Conservation (phyloP, 371 early-diverging fungal species). For the Globomyces sp. region DNA sequence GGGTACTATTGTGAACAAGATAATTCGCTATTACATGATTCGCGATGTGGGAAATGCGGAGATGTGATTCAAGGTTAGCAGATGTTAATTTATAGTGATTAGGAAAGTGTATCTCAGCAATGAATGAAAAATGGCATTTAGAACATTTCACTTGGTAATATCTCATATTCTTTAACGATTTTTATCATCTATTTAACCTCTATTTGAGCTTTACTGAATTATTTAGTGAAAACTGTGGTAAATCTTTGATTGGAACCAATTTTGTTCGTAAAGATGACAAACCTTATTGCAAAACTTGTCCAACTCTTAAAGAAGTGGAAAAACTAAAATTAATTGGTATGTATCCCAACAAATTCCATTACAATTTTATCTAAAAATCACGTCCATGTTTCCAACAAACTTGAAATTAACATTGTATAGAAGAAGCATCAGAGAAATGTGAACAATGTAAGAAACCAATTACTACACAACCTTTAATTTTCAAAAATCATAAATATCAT, state of each 20-base stretch:
- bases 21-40: slow-evolving; percentile 29
- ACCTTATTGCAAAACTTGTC: slow-evolving; percentile 46
- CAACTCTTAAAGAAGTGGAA: slow-evolving; percentile 7
- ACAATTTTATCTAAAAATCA: not conserved
- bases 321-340: slow-evolving; percentile 33
- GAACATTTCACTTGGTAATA: slow-evolving; percentile 37
- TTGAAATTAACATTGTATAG: slow-evolving; percentile 7
- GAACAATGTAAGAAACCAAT: slow-evolving; percentile 45
- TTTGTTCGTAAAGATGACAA: slow-evolving; percentile 40
- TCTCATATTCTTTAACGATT: not conserved
- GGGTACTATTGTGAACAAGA: slow-evolving; percentile 45
- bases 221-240: slow-evolving; percentile 38
- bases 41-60: slow-evolving; percentile 47
- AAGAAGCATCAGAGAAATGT: slow-evolving; percentile 30
- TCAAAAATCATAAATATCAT: slow-evolving; percentile 35
- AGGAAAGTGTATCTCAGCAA: slow-evolving; percentile 36
- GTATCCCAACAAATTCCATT: not conserved
- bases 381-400: not conserved
- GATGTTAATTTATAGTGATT: no score
- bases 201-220: no score
- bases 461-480: slow-evolving; percentile 16
- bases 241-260: slow-evolving; percentile 27
- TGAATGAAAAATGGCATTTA: slow-evolving; percentile 48
- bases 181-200: no score
- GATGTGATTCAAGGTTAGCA: slow-evolving; percentile 34